Conservation (phyloP, 2,329 filamentous ascomycete species). For the Dendrostoma leiphaemia region DNA sequence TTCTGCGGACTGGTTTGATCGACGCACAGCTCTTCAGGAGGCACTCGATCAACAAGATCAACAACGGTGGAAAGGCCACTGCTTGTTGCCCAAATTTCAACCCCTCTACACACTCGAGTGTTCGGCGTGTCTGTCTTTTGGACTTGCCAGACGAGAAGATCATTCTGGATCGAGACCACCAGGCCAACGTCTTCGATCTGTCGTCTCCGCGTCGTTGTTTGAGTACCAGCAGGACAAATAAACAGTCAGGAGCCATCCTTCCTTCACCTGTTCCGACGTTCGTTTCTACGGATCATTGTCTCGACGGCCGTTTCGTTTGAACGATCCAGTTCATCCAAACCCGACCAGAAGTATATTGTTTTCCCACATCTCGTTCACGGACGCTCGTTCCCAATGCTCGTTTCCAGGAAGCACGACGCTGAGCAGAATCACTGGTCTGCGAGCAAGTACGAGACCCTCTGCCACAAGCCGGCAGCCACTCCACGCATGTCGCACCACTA, state of each 20-base stretch:
- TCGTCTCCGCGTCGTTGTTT: background rate
- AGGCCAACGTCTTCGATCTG: background rate
- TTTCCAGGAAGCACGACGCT: slow-evolving; percentile 51
- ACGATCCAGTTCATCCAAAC: slow-evolving; percentile 8
- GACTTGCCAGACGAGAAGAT: background rate
- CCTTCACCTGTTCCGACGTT: slow-evolving; percentile 1
- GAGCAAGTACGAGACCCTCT: slow-evolving; percentile 48
- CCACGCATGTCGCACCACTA: slow-evolving; percentile 59
- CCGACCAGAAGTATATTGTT: background rate
- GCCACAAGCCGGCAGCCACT: slow-evolving; percentile 41
- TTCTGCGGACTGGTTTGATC: background rate
- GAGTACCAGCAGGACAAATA: background rate
- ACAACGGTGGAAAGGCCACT: background rate
- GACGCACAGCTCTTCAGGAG: background rate
- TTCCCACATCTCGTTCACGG: slow-evolving; percentile 9
- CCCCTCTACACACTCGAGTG: background rate
- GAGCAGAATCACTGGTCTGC: slow-evolving; percentile 55
- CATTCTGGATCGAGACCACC: background rate
- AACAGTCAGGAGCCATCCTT: slow-evolving; percentile 6
- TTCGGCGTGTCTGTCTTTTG: background rate
- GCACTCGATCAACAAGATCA: background rate
- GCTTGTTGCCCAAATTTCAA: background rate
- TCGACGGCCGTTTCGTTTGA: background rate
- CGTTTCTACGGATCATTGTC: slow-evolving; percentile 2
- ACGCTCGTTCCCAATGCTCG: slow-evolving; percentile 49